Percentiles rank a stretch among this genome's conserved stretches.
Evolutionary conservation across 2,329 filamentous ascomycete species (phyloP).

Genomic region (Colletotrichum sansevieriae): DNA sequence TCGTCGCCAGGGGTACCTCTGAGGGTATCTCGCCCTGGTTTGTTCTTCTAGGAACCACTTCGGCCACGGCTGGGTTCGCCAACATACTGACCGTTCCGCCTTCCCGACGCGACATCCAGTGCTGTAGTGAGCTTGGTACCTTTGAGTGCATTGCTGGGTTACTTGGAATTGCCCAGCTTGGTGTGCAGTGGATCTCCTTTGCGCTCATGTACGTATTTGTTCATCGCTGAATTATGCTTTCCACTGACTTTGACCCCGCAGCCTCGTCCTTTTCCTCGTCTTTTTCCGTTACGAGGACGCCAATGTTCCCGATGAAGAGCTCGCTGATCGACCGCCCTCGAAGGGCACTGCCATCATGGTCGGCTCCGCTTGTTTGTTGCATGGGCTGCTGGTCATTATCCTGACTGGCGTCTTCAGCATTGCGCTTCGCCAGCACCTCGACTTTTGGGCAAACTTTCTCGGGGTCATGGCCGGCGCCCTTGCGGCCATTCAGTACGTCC

Average conservation of each 20-base stretch:
- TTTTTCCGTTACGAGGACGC: conserved; percentile 83
- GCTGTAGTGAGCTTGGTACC: conserved; percentile 84
- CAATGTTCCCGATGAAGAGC: conserved; percentile 63
- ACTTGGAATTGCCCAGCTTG: conserved; percentile 91
- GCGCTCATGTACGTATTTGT: conserved; percentile 80
- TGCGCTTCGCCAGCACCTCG: conserved; percentile 72
- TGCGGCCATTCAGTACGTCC: conserved; percentile 90
- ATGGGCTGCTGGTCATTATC: conserved; percentile 78
- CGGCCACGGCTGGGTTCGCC: conserved; percentile 87
- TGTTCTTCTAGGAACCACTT: conserved; percentile 92
- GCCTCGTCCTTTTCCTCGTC: conserved; percentile 91
- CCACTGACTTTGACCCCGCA: conserved; percentile 52
- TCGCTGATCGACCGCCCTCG: conserved; percentile 67
- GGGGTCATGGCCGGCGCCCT: conserved; percentile 84
- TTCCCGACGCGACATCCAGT: conserved; percentile 85
- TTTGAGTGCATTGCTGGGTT: conserved; percentile 89
- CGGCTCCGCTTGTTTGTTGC: conserved; percentile 77
- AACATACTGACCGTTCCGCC: conserved; percentile 92
- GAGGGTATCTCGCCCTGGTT: conserved; percentile 97
- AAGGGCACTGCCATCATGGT: conserved; percentile 86
- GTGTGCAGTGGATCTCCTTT: conserved; percentile 92
- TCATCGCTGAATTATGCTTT: neutral
- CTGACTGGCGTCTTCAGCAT: conserved; percentile 77
- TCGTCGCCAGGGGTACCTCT: conserved; percentile 85
- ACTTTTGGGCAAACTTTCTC: conserved; percentile 86